Evolutionary conservation across 2,329 filamentous ascomycete genomes (phyloP).

Genomic region (Aspergillus brasiliensis): DNA sequence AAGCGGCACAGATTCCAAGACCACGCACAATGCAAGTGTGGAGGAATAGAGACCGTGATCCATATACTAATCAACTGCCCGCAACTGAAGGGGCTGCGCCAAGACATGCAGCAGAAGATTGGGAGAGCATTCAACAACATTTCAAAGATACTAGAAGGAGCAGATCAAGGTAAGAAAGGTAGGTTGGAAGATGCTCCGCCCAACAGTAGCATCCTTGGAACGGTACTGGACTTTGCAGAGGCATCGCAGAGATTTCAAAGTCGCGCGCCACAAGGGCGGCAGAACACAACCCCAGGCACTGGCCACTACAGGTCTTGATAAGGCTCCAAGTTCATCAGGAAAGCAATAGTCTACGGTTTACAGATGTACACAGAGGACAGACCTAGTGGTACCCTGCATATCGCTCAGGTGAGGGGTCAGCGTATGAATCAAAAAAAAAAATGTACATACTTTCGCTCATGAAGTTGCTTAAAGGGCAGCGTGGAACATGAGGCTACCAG

Average conservation of each 20-base stretch:
- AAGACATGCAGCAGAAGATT: constrained; percentile 8
- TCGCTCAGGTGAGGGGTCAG: constrained; percentile 10
- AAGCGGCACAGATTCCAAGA: constrained; percentile 17
- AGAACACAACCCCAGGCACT: background rate
- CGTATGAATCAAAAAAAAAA: too few relatives aligned
- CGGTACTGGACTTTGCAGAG: constrained; percentile 16
- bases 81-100: constrained; percentile 14
- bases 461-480: too few relatives aligned
- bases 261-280: constrained; percentile 7
- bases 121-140: constrained; percentile 23
- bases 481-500: too few relatives aligned
- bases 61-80: constrained; percentile 25
- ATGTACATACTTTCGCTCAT: too few relatives aligned
- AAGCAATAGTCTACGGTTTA: constrained; percentile 6
- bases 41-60: constrained; percentile 22
- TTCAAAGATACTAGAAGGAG: constrained; percentile 24
- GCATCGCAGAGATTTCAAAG: constrained; percentile 10
- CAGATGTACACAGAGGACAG: constrained; percentile 6
- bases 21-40: constrained; percentile 20
- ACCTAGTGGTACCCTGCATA: constrained; percentile 5
- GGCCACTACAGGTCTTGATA: constrained; percentile 16
- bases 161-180: constrained; percentile 16
- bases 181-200: background rate
- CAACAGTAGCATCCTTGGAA: background rate
- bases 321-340: constrained; percentile 18